These are phyloP conservation scores for Pisolithus tinctorius DNA, from an alignment of 768 basidiomycete species.

Conservation along the genomic window DNA sequence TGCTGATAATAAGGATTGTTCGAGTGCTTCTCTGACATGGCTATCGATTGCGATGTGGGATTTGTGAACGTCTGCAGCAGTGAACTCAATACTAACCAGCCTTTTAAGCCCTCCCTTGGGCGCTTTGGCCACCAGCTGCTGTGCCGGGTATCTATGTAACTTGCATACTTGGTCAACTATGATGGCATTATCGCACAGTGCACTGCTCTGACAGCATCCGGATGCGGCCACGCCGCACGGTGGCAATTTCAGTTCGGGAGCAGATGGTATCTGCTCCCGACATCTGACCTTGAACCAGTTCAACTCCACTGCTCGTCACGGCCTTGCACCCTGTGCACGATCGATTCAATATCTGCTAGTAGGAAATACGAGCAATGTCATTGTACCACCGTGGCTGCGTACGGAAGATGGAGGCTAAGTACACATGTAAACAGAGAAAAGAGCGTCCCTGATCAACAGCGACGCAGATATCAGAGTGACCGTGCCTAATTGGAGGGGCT, in stretches of 20 bases:
- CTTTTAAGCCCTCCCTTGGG: too few relatives aligned
- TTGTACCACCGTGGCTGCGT: not conserved
- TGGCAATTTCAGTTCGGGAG: too few relatives aligned
- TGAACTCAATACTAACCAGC: not conserved
- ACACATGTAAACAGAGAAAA: not conserved
- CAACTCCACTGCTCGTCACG: not conserved
- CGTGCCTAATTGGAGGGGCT: not conserved
- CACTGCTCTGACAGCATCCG: too few relatives aligned
- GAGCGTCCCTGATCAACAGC: not conserved
- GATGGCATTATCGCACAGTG: too few relatives aligned
- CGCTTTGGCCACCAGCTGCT: too few relatives aligned
- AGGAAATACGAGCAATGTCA: not conserved
- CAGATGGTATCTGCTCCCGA: too few relatives aligned
- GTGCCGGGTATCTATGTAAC: not conserved
- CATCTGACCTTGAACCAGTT: too few relatives aligned
- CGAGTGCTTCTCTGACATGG: conserved; percentile 18
- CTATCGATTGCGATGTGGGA: not conserved
- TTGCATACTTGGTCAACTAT: too few relatives aligned
- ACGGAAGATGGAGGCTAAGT: not conserved
- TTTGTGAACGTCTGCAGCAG: conserved; percentile 1
- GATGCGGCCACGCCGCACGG: too few relatives aligned
- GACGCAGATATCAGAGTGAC: not conserved
- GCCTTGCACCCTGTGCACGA: not conserved
- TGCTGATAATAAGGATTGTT: conserved; percentile 7
- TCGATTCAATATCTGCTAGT: not conserved